Conservation (phyloP, 1,284 basidiomycete genomes). For the Malassezia psittaci region DNA sequence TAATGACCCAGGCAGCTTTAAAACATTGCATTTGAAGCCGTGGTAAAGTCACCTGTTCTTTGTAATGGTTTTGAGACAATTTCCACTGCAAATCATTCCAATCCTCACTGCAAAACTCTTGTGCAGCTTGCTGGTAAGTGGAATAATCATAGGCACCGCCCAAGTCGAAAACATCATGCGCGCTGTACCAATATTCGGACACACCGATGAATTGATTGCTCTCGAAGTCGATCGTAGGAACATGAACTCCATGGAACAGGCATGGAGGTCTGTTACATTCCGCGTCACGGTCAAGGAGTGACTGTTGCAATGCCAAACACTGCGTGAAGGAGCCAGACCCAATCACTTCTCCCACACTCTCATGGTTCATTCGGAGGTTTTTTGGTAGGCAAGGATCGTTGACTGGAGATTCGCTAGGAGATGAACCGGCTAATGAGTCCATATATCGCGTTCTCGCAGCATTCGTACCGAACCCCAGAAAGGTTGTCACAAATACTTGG, state of each 20-base stretch:
- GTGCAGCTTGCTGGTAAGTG: constrained; percentile 85
- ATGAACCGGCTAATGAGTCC: constrained; percentile 37
- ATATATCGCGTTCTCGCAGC: constrained; percentile 79
- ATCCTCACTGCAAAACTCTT: constrained; percentile 67
- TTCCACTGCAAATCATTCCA: constrained; percentile 67
- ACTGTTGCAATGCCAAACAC: constrained; percentile 65
- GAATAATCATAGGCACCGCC: constrained; percentile 93
- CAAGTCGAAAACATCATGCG: constrained; percentile 85
- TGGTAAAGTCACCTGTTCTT: constrained; percentile 59
- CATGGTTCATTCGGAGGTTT: constrained; percentile 53
- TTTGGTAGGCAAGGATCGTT: constrained; percentile 81
- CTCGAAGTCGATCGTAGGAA: constrained; percentile 66
- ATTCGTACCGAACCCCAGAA: constrained; percentile 97
- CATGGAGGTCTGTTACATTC: constrained; percentile 77
- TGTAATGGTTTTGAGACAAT: constrained; percentile 15
- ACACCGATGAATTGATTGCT: constrained; percentile 90
- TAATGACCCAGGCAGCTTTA: constrained; percentile 96
- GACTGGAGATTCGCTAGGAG: neutral
- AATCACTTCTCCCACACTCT: neutral
- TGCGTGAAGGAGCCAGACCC: constrained; percentile 83
- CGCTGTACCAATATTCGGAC: constrained; percentile 98
- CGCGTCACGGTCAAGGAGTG: constrained; percentile 72
- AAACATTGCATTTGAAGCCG: constrained; percentile 95
- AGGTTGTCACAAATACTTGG: constrained; percentile 92
- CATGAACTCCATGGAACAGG: constrained; percentile 92